Base-by-base conservation (phyloP, 331 rosid species). In the Erythrophleum ivorense region DNA sequence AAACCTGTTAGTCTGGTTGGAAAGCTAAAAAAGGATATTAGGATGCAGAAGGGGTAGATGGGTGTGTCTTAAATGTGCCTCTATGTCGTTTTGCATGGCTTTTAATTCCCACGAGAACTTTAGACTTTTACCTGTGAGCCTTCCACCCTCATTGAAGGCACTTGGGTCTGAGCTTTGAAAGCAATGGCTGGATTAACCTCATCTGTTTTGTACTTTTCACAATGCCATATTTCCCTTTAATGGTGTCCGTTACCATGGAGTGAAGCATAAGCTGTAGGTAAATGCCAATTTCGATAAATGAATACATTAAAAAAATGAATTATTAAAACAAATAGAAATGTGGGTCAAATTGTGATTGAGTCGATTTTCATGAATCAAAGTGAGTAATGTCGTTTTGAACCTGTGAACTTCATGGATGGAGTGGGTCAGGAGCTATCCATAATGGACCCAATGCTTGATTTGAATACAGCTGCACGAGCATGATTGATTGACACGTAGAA, bases 11-110 rank as follows among this genome's bases (percentile, higher is more conserved):
- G 85, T 77, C 73, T 84, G 86, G 88, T 83, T 90, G 94, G 86
- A 87, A 89, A 89, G 90, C 71, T 80, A 16, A 76, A 80, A 68
- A 78, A 80, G 63, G 71, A 84, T 78, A 85, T 80, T 79, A 85
- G 80, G 88, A 83, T 66, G 76, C 84, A 77, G 87, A 84, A 85
- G 77, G 81, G 88, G 91, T 80, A 78, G 93, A 83, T 85, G 82
- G 24, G 73, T 57, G 84, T 79, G 87, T 76, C 85, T 79, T 92
- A 86, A 89, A 86, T 90, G 94, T 85, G 73, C 5, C n/a, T 58
- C 66, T 59, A 21, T 75, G 4, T 83, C 74, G 50, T 71, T 57
- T 81, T 84, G 70, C 82, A 64, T 70, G 78, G 72, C 69, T 80
- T 78, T 82, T 55, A 64, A 82, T 73, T 84, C 80, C 79, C 82